Conservation (phyloP, 176 grass and related monocot genomes). For the Bothriochloa decipiens region DNA sequence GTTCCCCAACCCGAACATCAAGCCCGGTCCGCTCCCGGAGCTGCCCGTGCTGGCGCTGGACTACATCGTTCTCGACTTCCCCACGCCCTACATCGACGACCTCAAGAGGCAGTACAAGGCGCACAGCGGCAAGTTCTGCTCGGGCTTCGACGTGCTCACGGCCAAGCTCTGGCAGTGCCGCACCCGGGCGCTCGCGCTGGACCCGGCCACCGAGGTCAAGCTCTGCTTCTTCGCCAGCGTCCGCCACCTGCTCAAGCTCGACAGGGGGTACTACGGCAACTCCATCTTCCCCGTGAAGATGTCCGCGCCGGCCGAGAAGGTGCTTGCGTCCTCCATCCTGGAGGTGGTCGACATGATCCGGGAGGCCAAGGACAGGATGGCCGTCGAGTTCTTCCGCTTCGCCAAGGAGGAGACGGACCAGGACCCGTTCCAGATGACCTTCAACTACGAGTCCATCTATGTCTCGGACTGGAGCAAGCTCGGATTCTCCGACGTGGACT, state of each 20-base stretch:
- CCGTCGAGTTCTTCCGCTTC: conserved; percentile 62
- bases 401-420: conserved; percentile 60
- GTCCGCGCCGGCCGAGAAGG: conserved; percentile 24
- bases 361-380: conserved; percentile 60
- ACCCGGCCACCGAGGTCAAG: conserved; percentile 41
- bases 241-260: conserved; percentile 60
- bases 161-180: conserved; percentile 66
- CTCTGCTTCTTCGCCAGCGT: conserved; percentile 65
- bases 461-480: conserved; percentile 91
- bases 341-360: conserved; percentile 63
- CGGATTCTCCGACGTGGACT: conserved; percentile 74
- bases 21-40: conserved; percentile 50
- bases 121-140: conserved; percentile 71
- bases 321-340: conserved; percentile 43
- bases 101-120: conserved; percentile 58
- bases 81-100: conserved; percentile 47
- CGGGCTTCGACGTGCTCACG: conserved; percentile 64
- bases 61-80: conserved; percentile 56
- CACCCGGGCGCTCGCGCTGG: conserved; percentile 55
- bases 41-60: conserved; percentile 50
- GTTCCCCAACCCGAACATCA: conserved; percentile 60
- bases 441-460: conserved; percentile 79
- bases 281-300: conserved; percentile 68
- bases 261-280: conserved; percentile 70
- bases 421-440: conserved; percentile 78